Evolutionary conservation across 208 protist genomes (phyloP).

Genomic region (Naegleria gruberi): DNA sequence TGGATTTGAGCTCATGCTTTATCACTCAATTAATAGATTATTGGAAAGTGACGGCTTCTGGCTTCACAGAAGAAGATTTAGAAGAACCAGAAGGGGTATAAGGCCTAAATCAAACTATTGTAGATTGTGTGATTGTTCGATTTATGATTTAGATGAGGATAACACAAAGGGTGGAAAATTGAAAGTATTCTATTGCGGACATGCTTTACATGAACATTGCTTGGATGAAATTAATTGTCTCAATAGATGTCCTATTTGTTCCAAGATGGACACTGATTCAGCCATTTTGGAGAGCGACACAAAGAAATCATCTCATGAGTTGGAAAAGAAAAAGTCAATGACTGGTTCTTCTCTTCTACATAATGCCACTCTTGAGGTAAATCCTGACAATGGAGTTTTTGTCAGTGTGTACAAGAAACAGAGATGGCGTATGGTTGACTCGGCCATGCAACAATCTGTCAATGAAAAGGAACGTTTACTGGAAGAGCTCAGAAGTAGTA

Average conservation of each 20-base stretch:
- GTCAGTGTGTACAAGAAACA: background rate
- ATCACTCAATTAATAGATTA: constrained; percentile 1
- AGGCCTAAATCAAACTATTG: background rate
- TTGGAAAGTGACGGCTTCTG: background rate
- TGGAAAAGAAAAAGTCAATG: background rate
- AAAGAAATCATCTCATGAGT: background rate
- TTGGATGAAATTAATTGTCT: background rate
- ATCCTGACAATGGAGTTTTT: background rate
- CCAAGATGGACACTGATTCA: no score
- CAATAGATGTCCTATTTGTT: background rate
- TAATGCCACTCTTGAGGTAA: background rate
- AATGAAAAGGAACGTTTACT: no score
- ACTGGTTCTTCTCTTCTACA: background rate
- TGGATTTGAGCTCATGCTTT: background rate
- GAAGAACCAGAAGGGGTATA: background rate
- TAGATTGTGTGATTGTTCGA: background rate
- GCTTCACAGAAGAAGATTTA: background rate
- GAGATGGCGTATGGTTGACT: background rate
- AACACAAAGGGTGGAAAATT: background rate
- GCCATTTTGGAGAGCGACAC: background rate
- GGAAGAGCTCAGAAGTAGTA: no score
- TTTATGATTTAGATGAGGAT: constrained; percentile 1
- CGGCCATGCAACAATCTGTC: no score
- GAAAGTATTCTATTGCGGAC: background rate
- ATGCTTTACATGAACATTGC: background rate